Evolutionary conservation across 2,329 filamentous ascomycete species (phyloP).

Genomic region (Gliomastix tumulicola): DNA sequence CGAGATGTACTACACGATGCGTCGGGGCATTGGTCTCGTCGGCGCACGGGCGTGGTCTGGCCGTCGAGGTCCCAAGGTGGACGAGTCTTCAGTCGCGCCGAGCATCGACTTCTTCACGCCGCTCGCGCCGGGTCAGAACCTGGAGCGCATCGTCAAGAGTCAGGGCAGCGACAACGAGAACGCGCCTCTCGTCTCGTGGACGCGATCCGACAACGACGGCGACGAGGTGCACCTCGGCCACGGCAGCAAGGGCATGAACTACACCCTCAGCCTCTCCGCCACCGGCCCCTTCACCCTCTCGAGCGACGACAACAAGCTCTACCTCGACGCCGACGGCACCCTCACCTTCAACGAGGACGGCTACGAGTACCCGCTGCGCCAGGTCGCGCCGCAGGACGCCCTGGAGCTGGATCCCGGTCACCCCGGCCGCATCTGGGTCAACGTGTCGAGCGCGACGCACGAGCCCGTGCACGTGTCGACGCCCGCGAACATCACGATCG

Average conservation of each 20-base stretch:
- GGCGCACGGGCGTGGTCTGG: slow-evolving; percentile 37
- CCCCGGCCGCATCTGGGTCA: slow-evolving; percentile 45
- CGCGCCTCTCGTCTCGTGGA: slow-evolving; percentile 23
- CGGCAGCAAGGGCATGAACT: slow-evolving; percentile 37
- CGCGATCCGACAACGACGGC: slow-evolving; percentile 4
- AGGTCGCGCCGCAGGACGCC: slow-evolving; percentile 30
- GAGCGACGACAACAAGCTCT: slow-evolving; percentile 33
- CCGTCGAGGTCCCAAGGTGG: slow-evolving; percentile 21
- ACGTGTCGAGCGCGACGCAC: slow-evolving; percentile 37
- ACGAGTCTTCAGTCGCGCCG: slow-evolving; percentile 12
- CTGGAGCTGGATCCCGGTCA: slow-evolving; percentile 38
- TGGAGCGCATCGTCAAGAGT: slow-evolving; percentile 23
- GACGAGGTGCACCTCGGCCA: slow-evolving; percentile 13
- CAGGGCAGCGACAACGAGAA: neutral
- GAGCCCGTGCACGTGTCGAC: slow-evolving; percentile 23
- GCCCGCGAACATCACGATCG: slow-evolving; percentile 28
- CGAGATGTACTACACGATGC: slow-evolving; percentile 38
- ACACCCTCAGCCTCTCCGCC: slow-evolving; percentile 27
- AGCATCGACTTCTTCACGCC: slow-evolving; percentile 29
- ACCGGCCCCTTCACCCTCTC: slow-evolving; percentile 35
- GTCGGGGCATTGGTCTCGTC: slow-evolving; percentile 33
- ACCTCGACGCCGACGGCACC: slow-evolving; percentile 20
- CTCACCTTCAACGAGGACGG: slow-evolving; percentile 35
- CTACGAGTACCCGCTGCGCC: slow-evolving; percentile 40
- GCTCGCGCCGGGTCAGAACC: slow-evolving; percentile 32